Conservation (phyloP, 495 filamentous ascomycete genomes). For the Tuber magnatum region DNA sequence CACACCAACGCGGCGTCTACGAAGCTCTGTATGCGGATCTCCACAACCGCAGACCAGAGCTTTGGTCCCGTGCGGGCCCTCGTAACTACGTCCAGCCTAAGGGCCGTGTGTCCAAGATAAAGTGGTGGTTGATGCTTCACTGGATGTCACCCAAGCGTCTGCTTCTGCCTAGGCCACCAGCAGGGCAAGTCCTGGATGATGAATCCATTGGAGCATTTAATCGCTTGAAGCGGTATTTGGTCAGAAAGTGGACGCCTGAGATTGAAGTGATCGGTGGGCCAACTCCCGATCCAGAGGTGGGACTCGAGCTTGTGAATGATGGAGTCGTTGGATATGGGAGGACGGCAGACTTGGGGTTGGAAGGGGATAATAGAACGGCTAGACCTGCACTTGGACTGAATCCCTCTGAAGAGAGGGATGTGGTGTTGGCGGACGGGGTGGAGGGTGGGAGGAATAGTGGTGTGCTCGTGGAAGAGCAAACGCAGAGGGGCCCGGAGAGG, state of each 20-base stretch:
- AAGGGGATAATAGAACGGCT: constrained; percentile 33
- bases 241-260: constrained; percentile 45
- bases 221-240: constrained; percentile 46
- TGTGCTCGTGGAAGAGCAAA: constrained; percentile 49
- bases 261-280: constrained; percentile 21
- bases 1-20: constrained; percentile 50
- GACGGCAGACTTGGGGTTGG: constrained; percentile 26
- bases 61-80: constrained; percentile 50
- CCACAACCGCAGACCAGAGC: constrained; percentile 44
- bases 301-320: constrained; percentile 15
- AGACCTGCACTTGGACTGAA: constrained; percentile 22
- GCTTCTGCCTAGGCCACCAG: not conserved
- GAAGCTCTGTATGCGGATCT: constrained; percentile 49
- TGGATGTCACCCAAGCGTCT: constrained; percentile 43
- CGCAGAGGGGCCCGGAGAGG: constrained; percentile 28
- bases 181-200: constrained; percentile 33
- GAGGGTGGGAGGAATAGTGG: constrained; percentile 40
- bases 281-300: constrained; percentile 23
- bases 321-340: constrained; percentile 18
- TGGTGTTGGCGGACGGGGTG: constrained; percentile 8
- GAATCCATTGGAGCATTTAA: constrained; percentile 41
- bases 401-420: constrained; percentile 10
- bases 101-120: constrained; percentile 40
- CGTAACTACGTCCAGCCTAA: constrained; percentile 43
- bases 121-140: constrained; percentile 46